These are phyloP conservation scores for Aspergillus tanneri DNA, from an alignment of 2,329 filamentous ascomycete genomes.

Conservation along the genomic window DNA sequence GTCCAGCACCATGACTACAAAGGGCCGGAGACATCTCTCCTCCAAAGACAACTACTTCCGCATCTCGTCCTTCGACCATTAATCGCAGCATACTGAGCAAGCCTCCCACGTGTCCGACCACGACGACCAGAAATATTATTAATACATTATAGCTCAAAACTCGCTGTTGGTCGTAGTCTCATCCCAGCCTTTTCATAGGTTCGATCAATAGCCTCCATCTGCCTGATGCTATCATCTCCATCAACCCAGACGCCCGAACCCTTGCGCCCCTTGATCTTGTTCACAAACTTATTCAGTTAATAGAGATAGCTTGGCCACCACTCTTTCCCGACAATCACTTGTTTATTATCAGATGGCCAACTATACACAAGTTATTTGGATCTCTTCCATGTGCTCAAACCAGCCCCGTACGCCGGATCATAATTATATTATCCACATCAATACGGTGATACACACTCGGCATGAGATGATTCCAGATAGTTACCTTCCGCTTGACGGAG, in stretches of 20 bases:
- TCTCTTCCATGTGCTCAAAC: conserved; percentile 21
- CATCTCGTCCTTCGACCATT: no score
- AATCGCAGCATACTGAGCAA: no score
- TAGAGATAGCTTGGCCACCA: conserved; percentile 50
- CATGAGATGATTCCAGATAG: conserved; percentile 22
- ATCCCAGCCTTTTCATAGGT: conserved; percentile 47
- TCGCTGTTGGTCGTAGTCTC: conserved; percentile 13
- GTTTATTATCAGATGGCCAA: conserved; percentile 15
- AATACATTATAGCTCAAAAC: conserved; percentile 3
- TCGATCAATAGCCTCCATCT: conserved; percentile 51
- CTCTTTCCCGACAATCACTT: no score
- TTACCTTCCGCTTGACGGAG: conserved; percentile 16
- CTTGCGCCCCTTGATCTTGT: conserved; percentile 43
- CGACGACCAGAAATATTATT: no score
- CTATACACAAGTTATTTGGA: conserved; percentile 21
- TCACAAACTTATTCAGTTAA: conserved; percentile 52
- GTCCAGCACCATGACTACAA: no score
- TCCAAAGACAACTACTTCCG: no score
- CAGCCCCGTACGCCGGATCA: conserved; percentile 4
- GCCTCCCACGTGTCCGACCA: no score
- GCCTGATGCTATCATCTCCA: conserved; percentile 45
- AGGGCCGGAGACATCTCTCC: no score
- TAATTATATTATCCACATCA: conserved; percentile 10
- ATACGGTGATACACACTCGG: conserved; percentile 17
- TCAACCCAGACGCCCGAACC: conserved; percentile 42